Percentiles rank a stretch among this genome's conserved stretches.
These are phyloP conservation scores for Prorocentrum cordatum DNA, from an alignment of 169 alveolate species.

Conservation along the genomic window DNA sequence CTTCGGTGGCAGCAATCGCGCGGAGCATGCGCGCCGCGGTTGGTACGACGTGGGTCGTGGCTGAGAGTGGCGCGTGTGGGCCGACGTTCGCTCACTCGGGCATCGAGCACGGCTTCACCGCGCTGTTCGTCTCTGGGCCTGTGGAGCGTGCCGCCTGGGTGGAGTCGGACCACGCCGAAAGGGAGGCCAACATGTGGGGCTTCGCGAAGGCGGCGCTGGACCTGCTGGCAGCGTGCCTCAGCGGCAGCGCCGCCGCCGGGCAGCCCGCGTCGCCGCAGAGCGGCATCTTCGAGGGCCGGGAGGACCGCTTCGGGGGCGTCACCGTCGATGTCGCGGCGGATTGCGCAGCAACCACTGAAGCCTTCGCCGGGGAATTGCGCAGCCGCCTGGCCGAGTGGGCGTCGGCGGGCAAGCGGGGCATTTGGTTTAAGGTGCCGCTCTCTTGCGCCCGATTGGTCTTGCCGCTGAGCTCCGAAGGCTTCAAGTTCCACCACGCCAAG, in stretches of 20 bases:
- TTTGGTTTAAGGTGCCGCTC: slow-evolving; percentile 25
- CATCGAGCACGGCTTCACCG: slow-evolving; percentile 7
- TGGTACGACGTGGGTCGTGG: slow-evolving; percentile 30
- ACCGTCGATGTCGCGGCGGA: not conserved
- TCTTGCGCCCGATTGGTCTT: slow-evolving; percentile 4
- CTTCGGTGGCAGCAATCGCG: too few species aligned
- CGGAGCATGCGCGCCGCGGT: too few species aligned
- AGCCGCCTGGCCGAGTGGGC: not conserved
- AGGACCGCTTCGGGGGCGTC: not conserved
- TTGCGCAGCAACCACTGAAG: not conserved
- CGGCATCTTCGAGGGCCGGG: not conserved
- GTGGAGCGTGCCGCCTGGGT: slow-evolving; percentile 13
- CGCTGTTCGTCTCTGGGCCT: slow-evolving; percentile 42
- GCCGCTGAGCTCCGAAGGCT: slow-evolving; percentile 3
- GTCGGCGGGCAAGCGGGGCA: not conserved
- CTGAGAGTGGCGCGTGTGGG: slow-evolving; percentile 51
- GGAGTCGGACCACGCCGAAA: slow-evolving; percentile 26
- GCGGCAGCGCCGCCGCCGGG: not conserved
- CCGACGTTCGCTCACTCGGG: slow-evolving; percentile 22
- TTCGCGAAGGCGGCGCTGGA: slow-evolving; percentile 15
- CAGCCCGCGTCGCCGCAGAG: not conserved
- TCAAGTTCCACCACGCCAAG: slow-evolving; percentile 22
- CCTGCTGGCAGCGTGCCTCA: slow-evolving; percentile 19
- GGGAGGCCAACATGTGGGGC: slow-evolving; percentile 64
- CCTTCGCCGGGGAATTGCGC: not conserved